Base-by-base conservation (phyloP, 257 asterid species). In the Solanum gracilifrons region DNA sequence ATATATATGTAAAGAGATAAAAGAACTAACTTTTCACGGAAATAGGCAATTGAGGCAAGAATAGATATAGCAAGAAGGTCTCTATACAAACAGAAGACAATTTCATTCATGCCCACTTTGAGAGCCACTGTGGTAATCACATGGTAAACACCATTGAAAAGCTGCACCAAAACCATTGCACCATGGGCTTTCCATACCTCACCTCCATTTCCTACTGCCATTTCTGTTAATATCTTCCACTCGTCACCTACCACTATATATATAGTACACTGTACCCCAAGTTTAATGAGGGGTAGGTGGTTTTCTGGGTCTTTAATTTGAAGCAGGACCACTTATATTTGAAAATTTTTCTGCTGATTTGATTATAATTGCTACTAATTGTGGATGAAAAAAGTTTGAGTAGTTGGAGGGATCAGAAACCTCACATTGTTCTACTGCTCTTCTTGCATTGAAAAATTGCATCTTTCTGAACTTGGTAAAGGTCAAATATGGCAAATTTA, bases 91-190 rank as follows among this genome's bases (percentile, higher is more conserved):
- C 99, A 96, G 88, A 97, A 97, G 41, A 97, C 98, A 85, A 96
- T 92, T 96, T 97, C 96, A 91, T 93, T 97, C 82, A 96, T 91
- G 46, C 99, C 99, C 80, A 94, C 98, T 87, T 95, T 94, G 87
- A 97, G 99, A 29, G 99, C 99, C 48, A 97, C 93, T 86, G 96
- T 97, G 51, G 99, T 95, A 89, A 97, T 92, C 88, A 97, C 98
- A 91, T 97, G 99, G 91, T 94, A 93, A 1, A 94, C 99, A 87
- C 98, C 98, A 87, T 87, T 82, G 90, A 93, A 90, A 55, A 97
- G 89, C 93, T 96, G 99, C 55, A 97, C 98, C 90, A 91, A 85
- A 85, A 94, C 98, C 98, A 97, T 92, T 71, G 98, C 98, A 89
- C 90, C 41, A 85, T 97, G 99, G 15, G 99, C 99, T 90, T 89